These are phyloP conservation scores for Sporothrix protearum DNA, from an alignment of 2,329 filamentous ascomycete species.

Conservation along the genomic window DNA sequence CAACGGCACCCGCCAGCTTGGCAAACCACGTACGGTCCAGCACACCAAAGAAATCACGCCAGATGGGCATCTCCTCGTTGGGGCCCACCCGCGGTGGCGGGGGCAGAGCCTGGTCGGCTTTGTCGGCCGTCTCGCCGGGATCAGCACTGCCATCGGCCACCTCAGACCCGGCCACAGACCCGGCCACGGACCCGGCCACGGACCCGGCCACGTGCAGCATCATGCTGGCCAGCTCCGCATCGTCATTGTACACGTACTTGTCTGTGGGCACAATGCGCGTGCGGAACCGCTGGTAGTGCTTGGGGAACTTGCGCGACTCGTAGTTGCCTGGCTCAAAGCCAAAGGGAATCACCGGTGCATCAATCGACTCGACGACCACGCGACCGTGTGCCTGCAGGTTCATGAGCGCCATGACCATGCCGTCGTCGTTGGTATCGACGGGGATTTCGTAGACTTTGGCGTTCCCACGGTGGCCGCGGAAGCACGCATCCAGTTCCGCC, in stretches of 20 bases:
- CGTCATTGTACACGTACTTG: constrained; percentile 48
- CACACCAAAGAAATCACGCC: constrained; percentile 66
- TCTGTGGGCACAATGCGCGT: constrained; percentile 57
- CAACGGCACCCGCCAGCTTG: constrained; percentile 58
- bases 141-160: neutral
- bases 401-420: constrained; percentile 62
- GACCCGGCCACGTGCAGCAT: neutral
- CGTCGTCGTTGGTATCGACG: constrained; percentile 57
- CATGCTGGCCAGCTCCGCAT: constrained; percentile 18
- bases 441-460: constrained; percentile 43
- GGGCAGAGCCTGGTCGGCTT: constrained; percentile 29
- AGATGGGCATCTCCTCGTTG: constrained; percentile 59
- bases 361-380: constrained; percentile 50
- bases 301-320: constrained; percentile 64
- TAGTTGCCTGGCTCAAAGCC: constrained; percentile 70
- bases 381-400: constrained; percentile 61
- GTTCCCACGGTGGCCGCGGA: constrained; percentile 39
- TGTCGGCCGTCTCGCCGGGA: constrained; percentile 25
- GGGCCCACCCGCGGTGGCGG: constrained; percentile 43
- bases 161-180: neutral
- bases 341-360: constrained; percentile 62
- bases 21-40: constrained; percentile 60
- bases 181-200: neutral
- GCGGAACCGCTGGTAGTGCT: constrained; percentile 61
- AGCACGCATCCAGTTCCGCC: constrained; percentile 53